phyloP scores from a whole-genome alignment of 495 filamentous ascomycete species.

The Penicillium bialowiezense region DNA sequence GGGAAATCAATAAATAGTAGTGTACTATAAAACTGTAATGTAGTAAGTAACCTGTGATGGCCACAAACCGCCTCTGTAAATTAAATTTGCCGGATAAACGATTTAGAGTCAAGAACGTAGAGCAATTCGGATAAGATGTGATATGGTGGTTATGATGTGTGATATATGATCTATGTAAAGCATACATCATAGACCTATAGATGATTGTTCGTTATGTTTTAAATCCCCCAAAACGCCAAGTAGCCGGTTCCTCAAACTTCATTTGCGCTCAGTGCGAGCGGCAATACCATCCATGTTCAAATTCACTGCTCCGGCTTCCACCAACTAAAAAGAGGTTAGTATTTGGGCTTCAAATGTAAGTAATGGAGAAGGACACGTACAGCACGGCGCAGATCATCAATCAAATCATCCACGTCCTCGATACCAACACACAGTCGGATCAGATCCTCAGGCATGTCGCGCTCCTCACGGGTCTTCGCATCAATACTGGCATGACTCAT shows the following conservation, averaged over 20 bases:
- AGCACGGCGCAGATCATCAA: constrained; percentile 87
- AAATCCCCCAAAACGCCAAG: constrained; percentile 17
- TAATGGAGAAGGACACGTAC: constrained; percentile 55
- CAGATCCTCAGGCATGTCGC: constrained; percentile 92
- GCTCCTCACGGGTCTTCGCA: constrained; percentile 83
- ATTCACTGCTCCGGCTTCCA: constrained; percentile 89
- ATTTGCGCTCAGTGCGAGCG: constrained; percentile 30
- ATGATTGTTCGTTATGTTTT: constrained; percentile 11
- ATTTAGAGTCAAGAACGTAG: no score
- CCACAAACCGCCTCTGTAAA: no score
- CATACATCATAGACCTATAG: no score
- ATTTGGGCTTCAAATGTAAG: neutral
- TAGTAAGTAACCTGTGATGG: no score
- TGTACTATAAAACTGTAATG: no score
- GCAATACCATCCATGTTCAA: constrained; percentile 76
- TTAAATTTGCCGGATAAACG: constrained; percentile 22
- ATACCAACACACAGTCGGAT: constrained; percentile 95
- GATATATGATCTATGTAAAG: no score
- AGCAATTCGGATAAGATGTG: no score
- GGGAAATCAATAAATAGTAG: no score
- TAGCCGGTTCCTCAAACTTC: neutral
- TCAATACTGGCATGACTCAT: constrained; percentile 99
- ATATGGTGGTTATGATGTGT: no score
- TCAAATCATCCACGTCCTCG: constrained; percentile 87
- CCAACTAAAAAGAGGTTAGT: constrained; percentile 56